Evolutionary conservation across 2,329 filamentous ascomycete species (phyloP).

Genomic region (Cryphonectria naterciae): DNA sequence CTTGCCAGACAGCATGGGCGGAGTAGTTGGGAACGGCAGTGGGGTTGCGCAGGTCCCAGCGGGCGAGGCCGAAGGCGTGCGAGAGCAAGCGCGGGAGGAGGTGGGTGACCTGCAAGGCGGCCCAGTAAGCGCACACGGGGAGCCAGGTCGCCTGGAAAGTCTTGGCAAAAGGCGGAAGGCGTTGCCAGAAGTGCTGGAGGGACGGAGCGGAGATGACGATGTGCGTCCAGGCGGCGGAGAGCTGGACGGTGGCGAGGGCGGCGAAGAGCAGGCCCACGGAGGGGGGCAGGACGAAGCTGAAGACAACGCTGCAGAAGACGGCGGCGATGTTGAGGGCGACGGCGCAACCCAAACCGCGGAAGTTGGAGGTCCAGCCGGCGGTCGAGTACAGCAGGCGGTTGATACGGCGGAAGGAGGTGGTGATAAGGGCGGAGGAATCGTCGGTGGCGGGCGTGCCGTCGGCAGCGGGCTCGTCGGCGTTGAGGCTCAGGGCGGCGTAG

Average conservation of each 20-base stretch:
- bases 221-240: slow-evolving; percentile 82
- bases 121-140: slow-evolving; percentile 67
- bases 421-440: slow-evolving; percentile 47
- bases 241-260: slow-evolving; percentile 65
- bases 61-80: slow-evolving; percentile 51
- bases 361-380: slow-evolving; percentile 67
- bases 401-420: slow-evolving; percentile 55
- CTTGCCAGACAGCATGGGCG: slow-evolving; percentile 50
- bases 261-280: slow-evolving; percentile 59
- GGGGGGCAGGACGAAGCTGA: slow-evolving; percentile 45
- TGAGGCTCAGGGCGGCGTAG: slow-evolving; percentile 55
- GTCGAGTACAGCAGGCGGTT: slow-evolving; percentile 61
- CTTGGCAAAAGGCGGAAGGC: slow-evolving; percentile 67
- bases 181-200: slow-evolving; percentile 65
- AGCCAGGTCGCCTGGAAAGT: slow-evolving; percentile 70
- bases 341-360: slow-evolving; percentile 67
- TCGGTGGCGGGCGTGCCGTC: slow-evolving; percentile 39
- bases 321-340: slow-evolving; percentile 45
- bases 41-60: slow-evolving; percentile 42
- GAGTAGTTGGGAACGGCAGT: slow-evolving; percentile 44
- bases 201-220: slow-evolving; percentile 77
- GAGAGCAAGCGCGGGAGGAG: slow-evolving; percentile 53
- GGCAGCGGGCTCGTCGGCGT: slow-evolving; percentile 41
- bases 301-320: slow-evolving; percentile 44
- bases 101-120: slow-evolving; percentile 56